Conservation (phyloP, 73 alveolate species). For the Tetrahymena elliotti region DNA sequence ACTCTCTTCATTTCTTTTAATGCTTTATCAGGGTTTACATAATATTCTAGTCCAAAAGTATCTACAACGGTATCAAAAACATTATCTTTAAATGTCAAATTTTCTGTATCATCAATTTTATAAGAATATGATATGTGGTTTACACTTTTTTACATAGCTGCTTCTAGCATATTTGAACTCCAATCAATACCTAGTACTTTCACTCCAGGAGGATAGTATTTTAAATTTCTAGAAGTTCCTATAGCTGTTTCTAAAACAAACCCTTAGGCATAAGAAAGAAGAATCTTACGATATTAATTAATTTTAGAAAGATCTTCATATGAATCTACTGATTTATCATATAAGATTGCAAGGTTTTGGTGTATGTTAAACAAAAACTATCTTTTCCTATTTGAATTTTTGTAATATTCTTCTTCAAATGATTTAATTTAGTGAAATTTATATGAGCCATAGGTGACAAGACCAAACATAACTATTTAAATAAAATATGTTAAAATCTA, state of each 20-base stretch:
- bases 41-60: slow-evolving; percentile 50
- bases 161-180: slow-evolving; percentile 32
- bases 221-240: slow-evolving; percentile 35
- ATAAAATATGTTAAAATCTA: neutral
- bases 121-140: neutral
- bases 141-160: slow-evolving; percentile 27
- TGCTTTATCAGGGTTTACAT: slow-evolving; percentile 29
- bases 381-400: slow-evolving; percentile 21
- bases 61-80: slow-evolving; percentile 44
- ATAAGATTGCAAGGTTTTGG: slow-evolving; percentile 13
- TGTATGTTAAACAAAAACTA: slow-evolving; percentile 6
- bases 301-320: slow-evolving; percentile 24
- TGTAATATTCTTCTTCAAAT: slow-evolving; percentile 17
- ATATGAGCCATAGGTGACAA: slow-evolving; percentile 13
- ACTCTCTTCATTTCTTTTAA: slow-evolving; percentile 49
- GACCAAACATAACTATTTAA: slow-evolving; percentile 12
- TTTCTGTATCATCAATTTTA: slow-evolving; percentile 22
- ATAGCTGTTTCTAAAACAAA: slow-evolving; percentile 30
- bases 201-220: slow-evolving; percentile 20
- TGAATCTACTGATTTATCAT: slow-evolving; percentile 21
- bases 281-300: slow-evolving; percentile 3
- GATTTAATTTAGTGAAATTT: neutral
- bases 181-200: slow-evolving; percentile 33
- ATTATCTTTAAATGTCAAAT: slow-evolving; percentile 25
- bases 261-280: slow-evolving; percentile 15